Base-by-base conservation (phyloP, 169 alveolate species). In the Cyclospora cayetanensis region DNA sequence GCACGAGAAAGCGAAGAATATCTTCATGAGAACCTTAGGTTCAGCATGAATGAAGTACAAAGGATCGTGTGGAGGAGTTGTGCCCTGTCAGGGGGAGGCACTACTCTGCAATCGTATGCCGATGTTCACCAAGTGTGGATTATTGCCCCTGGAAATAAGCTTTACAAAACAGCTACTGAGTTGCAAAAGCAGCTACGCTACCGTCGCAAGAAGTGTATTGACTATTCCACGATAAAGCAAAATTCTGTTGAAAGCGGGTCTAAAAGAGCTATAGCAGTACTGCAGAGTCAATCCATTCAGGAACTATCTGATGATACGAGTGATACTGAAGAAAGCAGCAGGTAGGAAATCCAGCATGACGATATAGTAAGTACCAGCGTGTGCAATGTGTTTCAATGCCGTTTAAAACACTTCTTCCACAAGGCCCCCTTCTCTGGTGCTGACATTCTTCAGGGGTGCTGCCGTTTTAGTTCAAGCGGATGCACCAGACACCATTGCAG, bases 171-270 rank as follows among this genome's bases (percentile, higher is more conserved):
- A 53, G 34, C 53, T 35, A 42, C 50, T 37, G 76, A 80, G 39
- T 42, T 80, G 60, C 90, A 66, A 20, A 55, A 80, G 90, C 76
- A 80, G 76, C 50, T 80, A 18, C 90, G 90, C 11, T 76, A 53
- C 53, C 70, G 90, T 0, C 90, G 76, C 27, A 29, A 31, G 90
- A 50, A n/a, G 76, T 76, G 53, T n/a, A 34, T 80, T 37, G 90
- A 52, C 42, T 80, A 53, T 37, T 80, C 76, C 70, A 50, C 37
- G 55, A 53, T 76, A 53, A 72, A 80, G 35, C 76, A 76, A 37
- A 50, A 9, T 39, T 41, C 37, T 7, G 22, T 34, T 0, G 76
- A 80, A 37, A 76, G 90, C 20, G 37, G 52, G 11, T 35, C 90
- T 50, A 80, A n/a, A 42, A 34, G 70, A 2, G 90, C 72, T 22